Base-by-base conservation (phyloP, 2,329 filamentous ascomycete species). In the Coniosporium tulheliwenetii region DNA sequence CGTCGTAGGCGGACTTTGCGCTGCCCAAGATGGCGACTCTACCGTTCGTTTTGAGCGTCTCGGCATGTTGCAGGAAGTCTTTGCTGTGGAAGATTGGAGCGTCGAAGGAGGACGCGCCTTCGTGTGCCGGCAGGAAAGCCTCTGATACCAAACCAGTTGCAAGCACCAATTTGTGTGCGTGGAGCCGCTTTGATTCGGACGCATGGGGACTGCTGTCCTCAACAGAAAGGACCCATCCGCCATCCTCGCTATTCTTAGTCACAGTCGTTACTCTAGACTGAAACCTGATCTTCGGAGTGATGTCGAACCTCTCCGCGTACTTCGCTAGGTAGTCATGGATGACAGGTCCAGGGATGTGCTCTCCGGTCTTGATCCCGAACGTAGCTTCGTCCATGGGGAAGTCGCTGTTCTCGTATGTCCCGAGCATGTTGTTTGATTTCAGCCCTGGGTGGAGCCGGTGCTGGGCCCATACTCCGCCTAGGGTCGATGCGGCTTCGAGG, bases 361-460 rank as follows among this genome's bases (percentile, higher is more conserved):
- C 54, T 10, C 70, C 71, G 5, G 55, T 48, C 39, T 65, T 62
- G 32, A 71, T 64, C 15, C 57, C 62, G 43, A 66, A 66, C 7
- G 55, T 54, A 12, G 51, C 45, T 36, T 51, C 48, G n/a, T n/a
- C n/a, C 41, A 47, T 42, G 13, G 80, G 79, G 44, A 82, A 84
- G 49, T 85, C 82, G 0, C 75, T 74, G 50, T 73, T 85, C 55
- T 87, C 79, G 48, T 79, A 84, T 0, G 75, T 80, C 2, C 81
- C 81, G 10, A 79, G 56, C 54, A 84, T 70, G 51, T 86, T 86
- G 58, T 89, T 87, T 40, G 73, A 77, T 50, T 77, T 81, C 38
- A 89, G 66, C 1, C 74, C 76, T 0, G 76, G 72, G 53, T 86
- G 81, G 1, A 85, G 59, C 1, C 80, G 70, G 32, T 79, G 63